These are phyloP conservation scores for Nicotiana obtusifolia DNA, from an alignment of 257 asterid species.

Conservation along the genomic window DNA sequence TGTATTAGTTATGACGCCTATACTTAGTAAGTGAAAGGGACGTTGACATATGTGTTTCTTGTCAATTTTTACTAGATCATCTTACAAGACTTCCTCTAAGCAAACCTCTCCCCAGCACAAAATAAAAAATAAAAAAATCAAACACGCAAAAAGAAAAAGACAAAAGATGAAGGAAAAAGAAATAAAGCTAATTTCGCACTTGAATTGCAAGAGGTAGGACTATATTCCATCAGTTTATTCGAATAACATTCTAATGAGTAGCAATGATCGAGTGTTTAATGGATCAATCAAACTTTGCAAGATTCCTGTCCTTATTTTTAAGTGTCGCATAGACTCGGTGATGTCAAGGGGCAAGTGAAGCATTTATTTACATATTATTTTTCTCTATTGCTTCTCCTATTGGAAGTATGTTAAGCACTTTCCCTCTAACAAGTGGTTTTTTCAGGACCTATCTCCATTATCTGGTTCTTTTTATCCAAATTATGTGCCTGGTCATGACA, in stretches of 20 bases:
- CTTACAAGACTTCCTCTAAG: not conserved
- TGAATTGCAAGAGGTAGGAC: not conserved
- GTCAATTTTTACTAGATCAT: constrained; percentile 4
- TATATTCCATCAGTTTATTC: not conserved
- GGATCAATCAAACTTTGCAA: constrained; percentile 1
- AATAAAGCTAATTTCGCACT: not conserved
- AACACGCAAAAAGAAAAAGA: not conserved
- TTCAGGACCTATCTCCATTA: constrained; percentile 60
- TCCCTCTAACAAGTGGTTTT: constrained; percentile 2
- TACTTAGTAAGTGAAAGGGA: not conserved
- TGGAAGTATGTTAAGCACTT: not conserved
- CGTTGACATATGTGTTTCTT: constrained; percentile 11
- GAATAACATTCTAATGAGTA: not conserved
- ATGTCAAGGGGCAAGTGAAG: not conserved
- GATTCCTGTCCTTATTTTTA: not conserved
- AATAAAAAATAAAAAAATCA: not conserved
- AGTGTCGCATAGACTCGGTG: not conserved
- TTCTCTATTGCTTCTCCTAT: not conserved
- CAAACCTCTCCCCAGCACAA: not conserved
- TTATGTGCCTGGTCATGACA: constrained; percentile 22
- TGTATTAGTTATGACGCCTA: not conserved
- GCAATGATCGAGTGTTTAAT: not conserved
- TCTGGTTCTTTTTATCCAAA: constrained; percentile 39
- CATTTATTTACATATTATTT: not conserved
- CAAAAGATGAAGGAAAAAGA: not conserved